phyloP scores from a whole-genome alignment of 2,329 filamentous ascomycete species.

The Diaporthe vaccinii region DNA sequence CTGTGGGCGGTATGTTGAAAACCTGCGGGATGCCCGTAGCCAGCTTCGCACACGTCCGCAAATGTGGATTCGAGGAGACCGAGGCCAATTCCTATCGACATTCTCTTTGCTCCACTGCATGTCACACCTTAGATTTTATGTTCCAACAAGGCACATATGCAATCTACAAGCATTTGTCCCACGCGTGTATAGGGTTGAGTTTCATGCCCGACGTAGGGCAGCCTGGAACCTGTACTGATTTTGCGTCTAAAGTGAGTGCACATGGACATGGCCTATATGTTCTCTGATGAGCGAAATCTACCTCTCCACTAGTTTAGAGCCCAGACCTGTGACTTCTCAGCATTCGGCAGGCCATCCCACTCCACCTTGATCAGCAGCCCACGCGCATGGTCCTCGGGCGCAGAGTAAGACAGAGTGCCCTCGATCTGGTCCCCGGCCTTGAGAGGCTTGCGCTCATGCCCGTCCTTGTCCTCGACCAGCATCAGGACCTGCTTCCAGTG shows the following conservation, averaged over 20 bases:
- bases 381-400: slow-evolving; percentile 77
- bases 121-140: not conserved
- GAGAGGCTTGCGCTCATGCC: slow-evolving; percentile 51
- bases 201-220: too few relatives aligned
- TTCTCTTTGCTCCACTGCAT: not conserved
- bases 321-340: slow-evolving; percentile 62
- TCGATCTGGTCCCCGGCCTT: slow-evolving; percentile 70
- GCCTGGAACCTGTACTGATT: too few relatives aligned
- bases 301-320: slow-evolving; percentile 56
- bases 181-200: not conserved
- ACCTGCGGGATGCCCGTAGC: not conserved
- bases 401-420: slow-evolving; percentile 79
- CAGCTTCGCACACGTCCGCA: too few relatives aligned
- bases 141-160: not conserved
- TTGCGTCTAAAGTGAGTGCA: too few relatives aligned
- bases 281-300: not conserved
- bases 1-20: not conserved
- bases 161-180: not conserved
- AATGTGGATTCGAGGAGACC: too few relatives aligned
- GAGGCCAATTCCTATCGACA: not conserved
- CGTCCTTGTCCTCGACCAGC: slow-evolving; percentile 72
- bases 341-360: slow-evolving; percentile 63
- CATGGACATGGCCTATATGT: not conserved
- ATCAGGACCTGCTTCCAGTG: slow-evolving; percentile 93
- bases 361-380: slow-evolving; percentile 74